Evolutionary conservation across 345 rosid species (phyloP), one percentile per base, ranked within the genome.

Genomic region (Clarkia xantiana): DNA sequence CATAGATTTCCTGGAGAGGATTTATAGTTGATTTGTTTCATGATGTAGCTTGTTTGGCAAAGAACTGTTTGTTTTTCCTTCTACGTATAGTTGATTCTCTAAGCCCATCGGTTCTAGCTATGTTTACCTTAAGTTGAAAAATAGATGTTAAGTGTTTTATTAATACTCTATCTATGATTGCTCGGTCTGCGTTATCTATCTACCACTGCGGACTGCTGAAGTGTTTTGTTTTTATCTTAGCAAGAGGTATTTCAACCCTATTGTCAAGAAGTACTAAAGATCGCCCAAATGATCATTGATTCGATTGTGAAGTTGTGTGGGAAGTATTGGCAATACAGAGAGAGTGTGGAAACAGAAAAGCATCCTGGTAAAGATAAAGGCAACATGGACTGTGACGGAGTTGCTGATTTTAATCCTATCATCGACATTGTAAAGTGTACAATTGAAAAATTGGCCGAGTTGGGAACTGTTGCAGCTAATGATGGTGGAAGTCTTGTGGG

Each of bases 401-500:
- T 60, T 40, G 61, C n/a, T 40, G n/a, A 42, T 25, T 52, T 19
- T 60, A 57, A 64, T 66, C 79, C 64, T 66, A 67, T 73, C 45
- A 56, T 68, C 11, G 70, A 63, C 65, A 57, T 86, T 55, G 67
- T 60, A 45, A 70, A 70, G 60, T 56, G 61, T 36, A 59, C 81
- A 12, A 48, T 80, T 61, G 78, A 75, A 47, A 76, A 75, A 40
- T 63, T 91, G 48, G 73, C 75, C 62, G 83, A 84, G 40, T 64
- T 91, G 45, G 96, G 93, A 18, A 67, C 72, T 59, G 55, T 83
- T 55, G 88, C 96, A 40, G 91, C 94, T 51, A 76, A 64, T 65
- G 79, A 64, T 42, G 91, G 96, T 70, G 98, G 96, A 19, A 76
- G 53, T 69, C 81, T 91, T 53, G 98, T 86, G 55, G 58, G 76